Percentiles rank a stretch among this genome's conserved stretches.
Evolutionary conservation across 257 asterid species (phyloP).

Genomic region (Leonotis leonurus): DNA sequence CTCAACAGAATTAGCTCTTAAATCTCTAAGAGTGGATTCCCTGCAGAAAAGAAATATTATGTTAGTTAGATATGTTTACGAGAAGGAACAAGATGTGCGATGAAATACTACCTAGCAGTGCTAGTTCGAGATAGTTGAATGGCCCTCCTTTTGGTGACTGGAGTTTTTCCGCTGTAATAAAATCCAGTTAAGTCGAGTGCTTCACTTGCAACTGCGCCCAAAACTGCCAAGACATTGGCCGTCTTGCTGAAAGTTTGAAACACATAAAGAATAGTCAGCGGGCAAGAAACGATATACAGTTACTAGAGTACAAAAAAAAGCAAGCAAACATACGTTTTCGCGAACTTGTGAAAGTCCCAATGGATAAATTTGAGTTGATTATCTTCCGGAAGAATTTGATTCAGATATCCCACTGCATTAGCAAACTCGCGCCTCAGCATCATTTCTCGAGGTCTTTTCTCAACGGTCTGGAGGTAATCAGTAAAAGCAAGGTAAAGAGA

Average conservation of each 20-base stretch:
- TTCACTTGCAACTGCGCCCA: slow-evolving; percentile 96
- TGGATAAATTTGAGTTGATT: slow-evolving; percentile 82
- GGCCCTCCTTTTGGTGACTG: slow-evolving; percentile 47
- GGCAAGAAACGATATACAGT: slow-evolving; percentile 4
- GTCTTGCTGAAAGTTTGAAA: slow-evolving; percentile 84
- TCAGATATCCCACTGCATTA: slow-evolving; percentile 90
- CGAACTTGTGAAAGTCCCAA: slow-evolving; percentile 99
- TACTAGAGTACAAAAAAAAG: neutral
- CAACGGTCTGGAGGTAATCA: slow-evolving; percentile 66
- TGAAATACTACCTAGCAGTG: slow-evolving; percentile 58
- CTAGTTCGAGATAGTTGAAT: slow-evolving; percentile 67
- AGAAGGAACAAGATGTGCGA: no score
- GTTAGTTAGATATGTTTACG: slow-evolving; percentile 7
- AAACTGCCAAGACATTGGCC: slow-evolving; percentile 96
- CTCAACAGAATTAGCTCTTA: slow-evolving; percentile 65
- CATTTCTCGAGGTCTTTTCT: slow-evolving; percentile 98
- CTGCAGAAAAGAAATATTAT: slow-evolving; percentile 31
- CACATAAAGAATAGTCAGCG: slow-evolving; percentile 21
- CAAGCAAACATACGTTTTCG: slow-evolving; percentile 60
- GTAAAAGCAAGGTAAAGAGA: neutral
- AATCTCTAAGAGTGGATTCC: slow-evolving; percentile 71
- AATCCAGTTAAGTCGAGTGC: slow-evolving; percentile 95
- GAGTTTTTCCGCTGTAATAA: slow-evolving; percentile 79
- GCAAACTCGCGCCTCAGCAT: slow-evolving; percentile 98
- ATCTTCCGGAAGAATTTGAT: slow-evolving; percentile 81